phyloP scores from a whole-genome alignment of 345 rosid species.

The Linum usitatissimum region DNA sequence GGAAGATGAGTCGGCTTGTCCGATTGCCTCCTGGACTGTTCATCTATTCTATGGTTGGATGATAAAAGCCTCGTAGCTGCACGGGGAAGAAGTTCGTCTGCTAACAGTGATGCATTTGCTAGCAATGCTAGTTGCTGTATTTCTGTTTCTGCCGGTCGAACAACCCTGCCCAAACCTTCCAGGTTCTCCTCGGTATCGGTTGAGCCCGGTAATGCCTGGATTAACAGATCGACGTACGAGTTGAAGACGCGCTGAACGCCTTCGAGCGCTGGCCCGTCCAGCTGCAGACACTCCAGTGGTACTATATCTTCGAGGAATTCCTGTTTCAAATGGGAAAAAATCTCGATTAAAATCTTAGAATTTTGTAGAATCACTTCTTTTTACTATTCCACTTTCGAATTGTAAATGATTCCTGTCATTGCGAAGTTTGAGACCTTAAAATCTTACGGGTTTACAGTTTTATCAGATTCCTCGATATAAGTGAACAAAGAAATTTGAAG shows the following conservation, averaged over 20 bases:
- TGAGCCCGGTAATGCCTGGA: slow-evolving; percentile 73
- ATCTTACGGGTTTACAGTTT: too few relatives aligned
- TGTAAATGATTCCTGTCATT: too few relatives aligned
- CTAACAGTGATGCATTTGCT: slow-evolving; percentile 71
- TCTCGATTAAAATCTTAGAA: too few relatives aligned
- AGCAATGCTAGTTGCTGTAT: slow-evolving; percentile 73
- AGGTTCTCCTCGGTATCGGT: slow-evolving; percentile 56
- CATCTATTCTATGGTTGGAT: slow-evolving; percentile 28
- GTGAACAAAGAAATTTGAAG: slow-evolving; percentile 11
- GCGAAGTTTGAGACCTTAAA: too few relatives aligned
- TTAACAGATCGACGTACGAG: slow-evolving; percentile 57
- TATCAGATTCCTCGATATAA: too few relatives aligned
- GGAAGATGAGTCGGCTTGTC: slow-evolving; percentile 59
- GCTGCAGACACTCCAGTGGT: slow-evolving; percentile 56
- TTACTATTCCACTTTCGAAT: too few relatives aligned
- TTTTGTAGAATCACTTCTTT: too few relatives aligned
- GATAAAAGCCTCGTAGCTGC: slow-evolving; percentile 63
- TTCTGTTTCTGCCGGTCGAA: slow-evolving; percentile 68
- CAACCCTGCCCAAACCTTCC: slow-evolving; percentile 44
- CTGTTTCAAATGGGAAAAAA: slow-evolving; percentile 24
- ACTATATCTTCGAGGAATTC: slow-evolving; percentile 76
- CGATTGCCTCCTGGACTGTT: slow-evolving; percentile 42
- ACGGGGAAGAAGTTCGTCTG: slow-evolving; percentile 80
- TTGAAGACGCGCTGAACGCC: slow-evolving; percentile 67
- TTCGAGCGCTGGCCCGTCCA: slow-evolving; percentile 66